Evolutionary conservation across 306 rosid species (phyloP).

Genomic region (Quercus variabilis): DNA sequence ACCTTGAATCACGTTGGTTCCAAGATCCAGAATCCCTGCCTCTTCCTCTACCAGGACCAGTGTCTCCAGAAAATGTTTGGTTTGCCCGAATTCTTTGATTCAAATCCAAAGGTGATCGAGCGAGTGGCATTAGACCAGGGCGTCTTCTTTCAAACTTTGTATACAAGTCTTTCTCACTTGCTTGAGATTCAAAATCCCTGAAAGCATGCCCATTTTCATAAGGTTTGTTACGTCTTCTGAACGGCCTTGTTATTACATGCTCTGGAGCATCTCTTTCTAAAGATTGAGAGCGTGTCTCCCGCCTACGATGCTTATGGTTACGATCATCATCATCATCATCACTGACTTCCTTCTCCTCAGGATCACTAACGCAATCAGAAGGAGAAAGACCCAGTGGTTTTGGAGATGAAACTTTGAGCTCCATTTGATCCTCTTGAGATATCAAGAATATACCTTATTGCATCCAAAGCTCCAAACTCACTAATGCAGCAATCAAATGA

Average conservation of each 20-base stretch:
- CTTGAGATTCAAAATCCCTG: conserved; percentile 75
- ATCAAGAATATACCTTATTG: conserved; percentile 18
- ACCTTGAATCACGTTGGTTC: conserved; percentile 81
- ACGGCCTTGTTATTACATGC: conserved; percentile 69
- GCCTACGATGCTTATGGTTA: conserved; percentile 89
- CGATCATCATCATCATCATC: conserved; percentile 97
- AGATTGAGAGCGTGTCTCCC: conserved; percentile 72
- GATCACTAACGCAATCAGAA: conserved; percentile 68
- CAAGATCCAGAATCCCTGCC: conserved; percentile 82
- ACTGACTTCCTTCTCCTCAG: conserved; percentile 92
- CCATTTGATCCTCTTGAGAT: conserved; percentile 45
- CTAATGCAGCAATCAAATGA: conserved; percentile 33
- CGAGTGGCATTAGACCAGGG: conserved; percentile 47
- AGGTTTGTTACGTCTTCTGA: conserved; percentile 66
- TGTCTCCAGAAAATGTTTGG: conserved; percentile 63
- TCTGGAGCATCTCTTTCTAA: conserved; percentile 74
- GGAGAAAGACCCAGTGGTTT: conserved; percentile 59
- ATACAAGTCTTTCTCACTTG: conserved; percentile 55
- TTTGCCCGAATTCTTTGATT: conserved; percentile 62
- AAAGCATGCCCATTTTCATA: conserved; percentile 64
- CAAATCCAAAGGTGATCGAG: conserved; percentile 61
- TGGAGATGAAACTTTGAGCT: conserved; percentile 72
- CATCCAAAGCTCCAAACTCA: conserved; percentile 32
- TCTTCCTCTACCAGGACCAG: conserved; percentile 78
- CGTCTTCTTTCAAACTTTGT: conserved; percentile 76